phyloP scores from a whole-genome alignment of 148 eudicot species.

The Amaranthus hypochondriacus region DNA sequence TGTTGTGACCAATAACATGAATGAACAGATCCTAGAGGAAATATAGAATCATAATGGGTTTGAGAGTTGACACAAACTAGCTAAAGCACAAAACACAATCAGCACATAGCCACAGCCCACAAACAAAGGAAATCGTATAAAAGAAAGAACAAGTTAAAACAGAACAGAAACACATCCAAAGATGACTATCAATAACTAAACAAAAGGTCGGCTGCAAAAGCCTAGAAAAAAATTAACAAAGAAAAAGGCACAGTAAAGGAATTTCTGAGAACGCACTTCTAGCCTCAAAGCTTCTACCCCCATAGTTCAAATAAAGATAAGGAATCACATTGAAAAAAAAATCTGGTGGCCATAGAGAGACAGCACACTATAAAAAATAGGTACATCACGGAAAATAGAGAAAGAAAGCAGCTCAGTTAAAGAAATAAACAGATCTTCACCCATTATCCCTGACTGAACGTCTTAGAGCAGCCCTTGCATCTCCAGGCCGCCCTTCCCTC shows the following conservation, averaged over 20 bases:
- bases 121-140: neutral
- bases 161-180: neutral
- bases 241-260: neutral
- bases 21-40: neutral
- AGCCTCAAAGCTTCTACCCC: too few species aligned
- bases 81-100: neutral
- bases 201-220: too few species aligned
- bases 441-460: conserved; percentile 97
- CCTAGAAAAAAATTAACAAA: neutral
- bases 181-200: neutral
- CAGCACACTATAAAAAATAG: too few species aligned
- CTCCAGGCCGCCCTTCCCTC: conserved; percentile 94
- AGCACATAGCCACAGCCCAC: too few species aligned
- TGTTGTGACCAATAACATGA: neutral
- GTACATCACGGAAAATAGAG: neutral
- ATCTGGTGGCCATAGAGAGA: too few species aligned
- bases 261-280: neutral
- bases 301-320: neutral
- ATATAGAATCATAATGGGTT: neutral
- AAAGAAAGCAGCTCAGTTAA: conserved; percentile 5
- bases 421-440: conserved; percentile 32
- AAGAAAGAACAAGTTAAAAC: too few species aligned
- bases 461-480: conserved; percentile 73
- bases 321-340: neutral
- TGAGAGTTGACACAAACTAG: neutral